phyloP scores from a whole-genome alignment of 352 stramenopile species.

The Phytopythium chamaehyphon region DNA sequence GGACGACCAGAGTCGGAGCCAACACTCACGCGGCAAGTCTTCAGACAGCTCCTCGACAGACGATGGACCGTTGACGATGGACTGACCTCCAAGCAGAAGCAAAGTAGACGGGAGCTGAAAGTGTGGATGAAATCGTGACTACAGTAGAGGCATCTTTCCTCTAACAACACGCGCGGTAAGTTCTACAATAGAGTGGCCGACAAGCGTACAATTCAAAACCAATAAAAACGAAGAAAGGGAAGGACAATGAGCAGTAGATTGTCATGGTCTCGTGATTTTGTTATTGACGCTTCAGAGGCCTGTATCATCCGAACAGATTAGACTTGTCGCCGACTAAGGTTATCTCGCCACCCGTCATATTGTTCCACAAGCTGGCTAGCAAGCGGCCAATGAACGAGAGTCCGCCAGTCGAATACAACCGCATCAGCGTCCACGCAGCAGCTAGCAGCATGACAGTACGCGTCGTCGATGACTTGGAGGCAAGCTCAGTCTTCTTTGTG shows the following conservation, averaged over 20 bases:
- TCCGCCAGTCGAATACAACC: slow-evolving; percentile 66
- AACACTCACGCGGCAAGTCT: slow-evolving; percentile 26
- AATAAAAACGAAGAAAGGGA: too few relatives aligned
- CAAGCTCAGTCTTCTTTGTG: slow-evolving; percentile 1
- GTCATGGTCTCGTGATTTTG: too few relatives aligned
- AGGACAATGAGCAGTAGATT: too few relatives aligned
- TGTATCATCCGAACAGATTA: not conserved
- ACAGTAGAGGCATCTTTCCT: too few relatives aligned
- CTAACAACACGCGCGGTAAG: too few relatives aligned
- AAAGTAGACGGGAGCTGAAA: too few relatives aligned
- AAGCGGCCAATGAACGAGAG: slow-evolving; percentile 20
- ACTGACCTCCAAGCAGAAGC: not conserved
- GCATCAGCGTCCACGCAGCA: slow-evolving; percentile 56
- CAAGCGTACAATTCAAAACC: too few relatives aligned
- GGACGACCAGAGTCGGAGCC: slow-evolving; percentile 17
- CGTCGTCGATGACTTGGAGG: slow-evolving; percentile 31
- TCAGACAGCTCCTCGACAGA: slow-evolving; percentile 26
- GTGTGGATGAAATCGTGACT: too few relatives aligned
- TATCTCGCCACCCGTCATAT: not conserved
- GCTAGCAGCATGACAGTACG: slow-evolving; percentile 55
- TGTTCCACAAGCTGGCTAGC: not conserved
- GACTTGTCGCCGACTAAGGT: too few relatives aligned
- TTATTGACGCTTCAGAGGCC: too few relatives aligned
- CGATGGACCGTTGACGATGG: slow-evolving; percentile 9
- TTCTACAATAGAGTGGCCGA: too few relatives aligned